Conservation (phyloP, 768 basidiomycete genomes). For the Psilocybe subaeruginosa region DNA sequence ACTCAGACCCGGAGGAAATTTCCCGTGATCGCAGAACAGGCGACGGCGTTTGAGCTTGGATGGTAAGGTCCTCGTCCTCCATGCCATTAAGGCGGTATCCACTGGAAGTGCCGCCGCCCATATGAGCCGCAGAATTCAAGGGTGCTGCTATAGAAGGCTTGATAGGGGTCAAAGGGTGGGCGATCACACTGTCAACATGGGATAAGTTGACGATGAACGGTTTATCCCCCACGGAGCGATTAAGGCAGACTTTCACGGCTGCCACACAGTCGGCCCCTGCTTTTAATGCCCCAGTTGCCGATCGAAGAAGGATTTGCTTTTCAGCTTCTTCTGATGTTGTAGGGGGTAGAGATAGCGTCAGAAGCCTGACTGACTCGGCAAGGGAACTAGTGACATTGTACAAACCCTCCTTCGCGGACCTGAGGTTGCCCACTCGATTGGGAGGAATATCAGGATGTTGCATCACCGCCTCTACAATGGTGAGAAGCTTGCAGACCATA, state of each 20-base stretch:
- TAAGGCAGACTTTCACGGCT: slow-evolving; percentile 82
- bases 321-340: slow-evolving; percentile 78
- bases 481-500: slow-evolving; percentile 88
- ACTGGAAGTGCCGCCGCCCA: slow-evolving; percentile 34
- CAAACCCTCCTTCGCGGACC: slow-evolving; percentile 74
- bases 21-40: slow-evolving; percentile 35
- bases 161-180: slow-evolving; percentile 48
- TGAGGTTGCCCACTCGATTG: slow-evolving; percentile 67
- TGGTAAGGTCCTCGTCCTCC: slow-evolving; percentile 64
- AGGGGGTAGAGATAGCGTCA: slow-evolving; percentile 56
- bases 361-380: slow-evolving; percentile 82
- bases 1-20: slow-evolving; percentile 53
- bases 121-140: slow-evolving; percentile 32
- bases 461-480: slow-evolving; percentile 88
- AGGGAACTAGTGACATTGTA: slow-evolving; percentile 86
- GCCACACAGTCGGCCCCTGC: slow-evolving; percentile 88
- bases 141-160: slow-evolving; percentile 46
- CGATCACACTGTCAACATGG: slow-evolving; percentile 44
- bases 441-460: slow-evolving; percentile 71
- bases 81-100: slow-evolving; percentile 38
- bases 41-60: slow-evolving; percentile 49
- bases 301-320: slow-evolving; percentile 73
- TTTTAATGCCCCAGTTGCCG: slow-evolving; percentile 87
- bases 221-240: slow-evolving; percentile 60
- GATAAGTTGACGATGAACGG: slow-evolving; percentile 72